These are phyloP conservation scores for Taphrina communis DNA, from an alignment of 1,139 yeast genomes.

Conservation along the genomic window DNA sequence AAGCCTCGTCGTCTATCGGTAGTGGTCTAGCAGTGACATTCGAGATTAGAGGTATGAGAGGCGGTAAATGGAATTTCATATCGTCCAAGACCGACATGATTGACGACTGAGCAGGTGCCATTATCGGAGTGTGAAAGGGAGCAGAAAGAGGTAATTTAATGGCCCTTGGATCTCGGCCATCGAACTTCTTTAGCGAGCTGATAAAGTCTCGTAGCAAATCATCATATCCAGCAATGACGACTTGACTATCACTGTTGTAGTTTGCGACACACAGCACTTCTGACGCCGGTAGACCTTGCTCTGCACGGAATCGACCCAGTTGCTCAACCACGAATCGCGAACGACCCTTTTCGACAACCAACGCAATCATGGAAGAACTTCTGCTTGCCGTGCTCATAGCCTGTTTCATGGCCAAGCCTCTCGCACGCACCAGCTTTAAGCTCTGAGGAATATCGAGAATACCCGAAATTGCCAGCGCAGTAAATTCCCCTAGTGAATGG, in stretches of 20 bases:
- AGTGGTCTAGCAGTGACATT: slow-evolving; percentile 42
- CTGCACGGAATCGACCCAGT: slow-evolving; percentile 22
- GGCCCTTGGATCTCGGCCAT: slow-evolving; percentile 41
- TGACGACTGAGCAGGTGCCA: slow-evolving; percentile 32
- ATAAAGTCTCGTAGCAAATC: slow-evolving; percentile 29
- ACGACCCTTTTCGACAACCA: slow-evolving; percentile 34
- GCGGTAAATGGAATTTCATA: slow-evolving; percentile 32
- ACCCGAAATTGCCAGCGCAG: slow-evolving; percentile 60
- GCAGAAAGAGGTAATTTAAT: slow-evolving; percentile 39
- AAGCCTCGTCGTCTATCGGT: slow-evolving; percentile 26
- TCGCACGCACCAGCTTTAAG: slow-evolving; percentile 57
- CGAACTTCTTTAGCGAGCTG: slow-evolving; percentile 24
- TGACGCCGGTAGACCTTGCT: slow-evolving; percentile 11
- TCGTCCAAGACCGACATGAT: slow-evolving; percentile 14
- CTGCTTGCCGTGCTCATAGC: slow-evolving; percentile 16
- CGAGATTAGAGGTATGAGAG: slow-evolving; percentile 30
- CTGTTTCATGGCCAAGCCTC: slow-evolving; percentile 61
- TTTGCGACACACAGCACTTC: slow-evolving; percentile 41
- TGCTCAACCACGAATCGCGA: slow-evolving; percentile 31
- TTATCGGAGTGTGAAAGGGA: slow-evolving; percentile 41
- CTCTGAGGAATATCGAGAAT: slow-evolving; percentile 56
- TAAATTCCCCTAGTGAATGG: slow-evolving; percentile 69
- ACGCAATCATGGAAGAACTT: slow-evolving; percentile 36
- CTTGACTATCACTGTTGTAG: slow-evolving; percentile 41
- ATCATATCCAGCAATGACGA: slow-evolving; percentile 41